These are phyloP conservation scores for Lactuca saligna DNA, from an alignment of 129 eudicot genomes.

Conservation along the genomic window DNA sequence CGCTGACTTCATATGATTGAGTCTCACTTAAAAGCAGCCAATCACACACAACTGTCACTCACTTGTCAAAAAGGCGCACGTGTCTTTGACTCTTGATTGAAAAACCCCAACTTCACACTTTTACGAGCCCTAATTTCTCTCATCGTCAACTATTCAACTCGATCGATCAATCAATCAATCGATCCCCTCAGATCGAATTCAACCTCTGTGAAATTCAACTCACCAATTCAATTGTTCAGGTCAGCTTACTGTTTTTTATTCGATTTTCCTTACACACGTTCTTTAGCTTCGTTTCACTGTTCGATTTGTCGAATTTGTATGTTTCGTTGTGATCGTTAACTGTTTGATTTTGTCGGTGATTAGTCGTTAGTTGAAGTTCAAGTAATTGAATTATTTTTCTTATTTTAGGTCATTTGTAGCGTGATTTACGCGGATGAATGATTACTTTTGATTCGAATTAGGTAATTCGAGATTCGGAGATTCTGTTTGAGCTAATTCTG, in stretches of 20 bases:
- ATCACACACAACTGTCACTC: conserved; percentile 25
- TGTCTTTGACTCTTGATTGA: conserved; percentile 57
- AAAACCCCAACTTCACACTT: conserved; percentile 9
- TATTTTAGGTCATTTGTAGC: background rate
- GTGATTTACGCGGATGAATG: background rate
- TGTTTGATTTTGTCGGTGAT: background rate
- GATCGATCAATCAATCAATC: background rate
- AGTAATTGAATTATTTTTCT: background rate
- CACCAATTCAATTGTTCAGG: conserved; percentile 26
- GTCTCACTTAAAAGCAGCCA: conserved; percentile 32
- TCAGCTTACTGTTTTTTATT: conserved; percentile 12
- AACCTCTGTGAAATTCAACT: conserved; percentile 4
- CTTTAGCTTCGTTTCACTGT: background rate
- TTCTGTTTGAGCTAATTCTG: background rate
- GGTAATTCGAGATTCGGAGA: background rate
- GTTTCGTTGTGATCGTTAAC: background rate
- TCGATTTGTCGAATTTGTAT: conserved; percentile 3
- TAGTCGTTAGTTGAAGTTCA: background rate
- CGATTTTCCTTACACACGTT: background rate
- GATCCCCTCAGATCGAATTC: conserved; percentile 12
- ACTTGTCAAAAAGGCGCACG: conserved; percentile 31
- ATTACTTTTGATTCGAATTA: background rate
- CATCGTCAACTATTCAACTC: conserved; percentile 15
- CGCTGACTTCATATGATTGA: conserved; percentile 18
- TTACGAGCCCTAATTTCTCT: conserved; percentile 37